Conservation (phyloP, 495 filamentous ascomycete species). For the Daldinia caldariorum region DNA sequence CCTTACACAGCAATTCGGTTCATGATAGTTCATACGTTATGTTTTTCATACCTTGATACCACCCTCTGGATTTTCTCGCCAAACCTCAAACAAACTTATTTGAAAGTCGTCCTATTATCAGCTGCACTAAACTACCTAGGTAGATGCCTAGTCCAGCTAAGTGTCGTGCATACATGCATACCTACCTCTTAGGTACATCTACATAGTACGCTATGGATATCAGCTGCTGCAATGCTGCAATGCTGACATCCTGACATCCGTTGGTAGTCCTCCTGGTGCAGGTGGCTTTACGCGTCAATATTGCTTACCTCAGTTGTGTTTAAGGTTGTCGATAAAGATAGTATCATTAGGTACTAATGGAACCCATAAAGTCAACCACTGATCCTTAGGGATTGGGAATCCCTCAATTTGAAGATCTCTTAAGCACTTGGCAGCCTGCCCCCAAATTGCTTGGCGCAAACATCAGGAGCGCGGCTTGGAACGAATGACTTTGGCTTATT, state of each 20-base stretch:
- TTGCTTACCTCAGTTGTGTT: neutral
- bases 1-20: constrained; percentile 4
- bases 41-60: neutral
- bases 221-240: constrained; percentile 8
- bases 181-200: no score
- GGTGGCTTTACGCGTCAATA: constrained; percentile 21
- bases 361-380: neutral
- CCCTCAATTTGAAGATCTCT: constrained; percentile 36
- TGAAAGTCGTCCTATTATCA: neutral
- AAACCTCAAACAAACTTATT: constrained; percentile 3
- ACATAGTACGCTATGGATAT: constrained; percentile 1
- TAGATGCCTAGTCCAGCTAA: neutral
- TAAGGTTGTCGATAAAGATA: constrained; percentile 19
- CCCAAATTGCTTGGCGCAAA: constrained; percentile 30
- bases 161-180: constrained; percentile 1
- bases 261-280: constrained; percentile 5
- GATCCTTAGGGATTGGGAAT: constrained; percentile 22
- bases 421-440: constrained; percentile 29
- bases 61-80: constrained; percentile 21
- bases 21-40: neutral
- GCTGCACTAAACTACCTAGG: neutral
- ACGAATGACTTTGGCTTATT: constrained; percentile 1
- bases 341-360: neutral
- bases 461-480: constrained; percentile 10
- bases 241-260: no score